Evolutionary conservation across 106 monocot genomes (phyloP).

Genomic region (Allium cepa): DNA sequence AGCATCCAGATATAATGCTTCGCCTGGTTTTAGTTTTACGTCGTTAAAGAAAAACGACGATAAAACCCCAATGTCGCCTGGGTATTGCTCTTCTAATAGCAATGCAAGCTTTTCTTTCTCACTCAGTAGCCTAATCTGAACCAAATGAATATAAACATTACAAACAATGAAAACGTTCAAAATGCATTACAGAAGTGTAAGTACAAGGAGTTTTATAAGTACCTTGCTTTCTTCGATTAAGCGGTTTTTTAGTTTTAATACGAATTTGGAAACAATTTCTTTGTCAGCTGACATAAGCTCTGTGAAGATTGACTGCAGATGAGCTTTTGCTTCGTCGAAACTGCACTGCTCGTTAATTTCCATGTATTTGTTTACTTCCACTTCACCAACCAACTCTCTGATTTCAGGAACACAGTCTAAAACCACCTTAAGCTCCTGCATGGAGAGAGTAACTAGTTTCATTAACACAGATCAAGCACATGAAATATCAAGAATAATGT

Average conservation of each 20-base stretch:
- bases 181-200: too few species aligned
- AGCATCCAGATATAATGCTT: slow-evolving; percentile 73
- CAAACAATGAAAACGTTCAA: too few species aligned
- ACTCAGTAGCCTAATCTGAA: slow-evolving; percentile 55
- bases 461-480: too few species aligned
- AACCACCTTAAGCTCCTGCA: slow-evolving; percentile 76
- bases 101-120: slow-evolving; percentile 79
- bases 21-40: slow-evolving; percentile 82
- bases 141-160: not conserved
- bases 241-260: too few species aligned
- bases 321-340: too few species aligned
- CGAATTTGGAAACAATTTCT: too few species aligned
- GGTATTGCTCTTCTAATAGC: slow-evolving; percentile 72
- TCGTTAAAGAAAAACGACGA: slow-evolving; percentile 88
- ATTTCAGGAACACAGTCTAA: slow-evolving; percentile 66
- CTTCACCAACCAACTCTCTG: not conserved
- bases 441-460: not conserved
- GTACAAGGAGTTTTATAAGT: too few species aligned
- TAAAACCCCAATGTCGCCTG: slow-evolving; percentile 77
- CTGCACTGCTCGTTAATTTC: too few species aligned
- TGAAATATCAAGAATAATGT: not conserved
- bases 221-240: too few species aligned
- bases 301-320: too few species aligned
- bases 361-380: too few species aligned
- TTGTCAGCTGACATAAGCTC: too few species aligned